Evolutionary conservation across 2,329 filamentous ascomycete genomes (phyloP), one percentile per base, ranked within the genome.

Genomic region (Ceratocystis cacaofunesta): DNA sequence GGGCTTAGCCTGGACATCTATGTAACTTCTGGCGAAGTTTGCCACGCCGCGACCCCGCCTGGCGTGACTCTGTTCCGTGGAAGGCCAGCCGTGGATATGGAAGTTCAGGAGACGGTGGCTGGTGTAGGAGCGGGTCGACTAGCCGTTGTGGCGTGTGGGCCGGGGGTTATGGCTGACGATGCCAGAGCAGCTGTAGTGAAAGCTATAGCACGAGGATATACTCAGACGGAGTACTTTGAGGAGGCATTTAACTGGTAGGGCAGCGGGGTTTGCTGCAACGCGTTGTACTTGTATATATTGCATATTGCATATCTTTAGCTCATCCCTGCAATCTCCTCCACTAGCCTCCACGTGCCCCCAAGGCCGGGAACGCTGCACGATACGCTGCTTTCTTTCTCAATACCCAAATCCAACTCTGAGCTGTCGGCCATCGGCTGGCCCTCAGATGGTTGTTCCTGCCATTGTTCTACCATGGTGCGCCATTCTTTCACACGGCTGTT

Each of bases 401-500:
- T 41, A 4, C 36, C 48, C 7, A 15, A 28, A 12, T 17, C 61
- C 17, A n/a, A 7, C 17, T 6, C 25, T 7, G 5, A 6, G 25
- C 4, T 25, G 15, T 17, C 43, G 12, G 36, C 3, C 43, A 58
- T 2, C 22, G 25, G 15, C 22, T 17, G 52, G 22, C 60, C 60
- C 22, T 25, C 10, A 2, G 25, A 50, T 10, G 46, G 46, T 7
- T 48, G 32, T 74, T 84, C 85, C 75, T 92, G 89, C 78, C 85
- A 89, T 15, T 78, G 78, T 73, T 92, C 89, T 62, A 89, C 92
- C 84, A 92, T 86, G 66, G 77, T 77, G 88, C 88, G 92, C 89
- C 89, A 92, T 73, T 88, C 85, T 65, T 83, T 80, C 43, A 92
- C 86, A 71, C 85, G 86, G 0, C 83, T 80, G 70, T 91, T 90